A percentile compares a stretch with the other conserved stretches of the same genome.
Conservation (phyloP, 768 basidiomycete genomes). For the Suillus decipiens region DNA sequence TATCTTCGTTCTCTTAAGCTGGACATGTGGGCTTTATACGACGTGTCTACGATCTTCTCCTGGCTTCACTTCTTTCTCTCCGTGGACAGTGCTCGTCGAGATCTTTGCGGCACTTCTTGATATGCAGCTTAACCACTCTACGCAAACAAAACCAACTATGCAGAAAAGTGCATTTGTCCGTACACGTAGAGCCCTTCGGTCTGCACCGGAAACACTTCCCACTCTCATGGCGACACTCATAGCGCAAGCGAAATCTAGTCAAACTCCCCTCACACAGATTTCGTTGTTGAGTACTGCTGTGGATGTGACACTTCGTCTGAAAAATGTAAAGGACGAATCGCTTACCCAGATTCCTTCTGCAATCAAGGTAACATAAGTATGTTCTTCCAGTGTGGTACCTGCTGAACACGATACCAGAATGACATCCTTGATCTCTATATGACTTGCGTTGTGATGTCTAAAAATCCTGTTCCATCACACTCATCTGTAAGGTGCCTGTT, state of each 20-base stretch:
- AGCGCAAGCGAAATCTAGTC: conserved; percentile 47
- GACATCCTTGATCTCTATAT: conserved; percentile 63
- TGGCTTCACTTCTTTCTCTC: conserved; percentile 45
- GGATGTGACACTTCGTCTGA: conserved; percentile 71
- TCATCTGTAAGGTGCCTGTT: conserved; percentile 45
- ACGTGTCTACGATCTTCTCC: conserved; percentile 47
- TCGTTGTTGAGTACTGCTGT: conserved; percentile 69
- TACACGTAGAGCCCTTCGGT: conserved; percentile 66
- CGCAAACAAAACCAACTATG: conserved; percentile 56
- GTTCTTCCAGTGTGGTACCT: not conserved
- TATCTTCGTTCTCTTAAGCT: conserved; percentile 68
- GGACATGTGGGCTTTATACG: conserved; percentile 66
- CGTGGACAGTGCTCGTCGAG: conserved; percentile 55
- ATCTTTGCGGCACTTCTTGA: conserved; percentile 64
- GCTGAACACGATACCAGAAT: conserved; percentile 37
- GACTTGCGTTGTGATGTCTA: conserved; percentile 65
- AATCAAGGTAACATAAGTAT: conserved; percentile 42
- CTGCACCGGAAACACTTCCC: conserved; percentile 53
- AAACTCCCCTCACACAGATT: conserved; percentile 40
- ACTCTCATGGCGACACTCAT: conserved; percentile 56
- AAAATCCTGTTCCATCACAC: conserved; percentile 59
- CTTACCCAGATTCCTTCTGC: conserved; percentile 45
- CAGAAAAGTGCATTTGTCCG: conserved; percentile 61
- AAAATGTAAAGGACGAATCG: conserved; percentile 48
- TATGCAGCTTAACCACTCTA: conserved; percentile 51